phyloP scores from a whole-genome alignment of 306 rosid genomes.

The Lithocarpus polystachyus region DNA sequence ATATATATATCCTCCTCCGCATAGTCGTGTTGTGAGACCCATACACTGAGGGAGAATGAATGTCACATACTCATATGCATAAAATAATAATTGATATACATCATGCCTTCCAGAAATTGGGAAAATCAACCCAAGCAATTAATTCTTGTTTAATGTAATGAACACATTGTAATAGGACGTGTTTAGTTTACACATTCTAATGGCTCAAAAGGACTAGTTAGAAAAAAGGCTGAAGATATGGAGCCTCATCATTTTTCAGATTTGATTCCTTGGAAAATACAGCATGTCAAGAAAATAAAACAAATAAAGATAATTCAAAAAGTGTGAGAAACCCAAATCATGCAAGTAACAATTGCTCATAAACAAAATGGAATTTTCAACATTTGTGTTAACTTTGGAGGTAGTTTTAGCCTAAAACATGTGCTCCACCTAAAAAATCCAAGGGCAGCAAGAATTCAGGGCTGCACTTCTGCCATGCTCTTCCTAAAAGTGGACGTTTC shows the following conservation, averaged over 20 bases:
- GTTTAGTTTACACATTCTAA: neutral
- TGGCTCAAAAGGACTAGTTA: neutral
- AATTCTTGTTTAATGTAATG: too few relatives aligned
- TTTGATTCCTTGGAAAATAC: constrained; percentile 8
- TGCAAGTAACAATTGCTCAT: constrained; percentile 11
- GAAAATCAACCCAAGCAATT: too few relatives aligned
- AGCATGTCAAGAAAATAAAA: constrained; percentile 1
- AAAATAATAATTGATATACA: too few relatives aligned
- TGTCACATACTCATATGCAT: too few relatives aligned
- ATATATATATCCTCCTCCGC: too few relatives aligned
- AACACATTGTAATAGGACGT: neutral
- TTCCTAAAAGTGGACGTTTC: constrained; percentile 4
- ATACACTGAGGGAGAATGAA: too few relatives aligned
- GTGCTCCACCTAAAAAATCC: constrained; percentile 24
- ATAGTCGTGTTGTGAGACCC: too few relatives aligned
- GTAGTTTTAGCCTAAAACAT: neutral
- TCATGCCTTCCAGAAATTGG: too few relatives aligned
- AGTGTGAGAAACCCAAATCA: constrained; percentile 10
- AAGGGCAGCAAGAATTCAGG: constrained; percentile 14
- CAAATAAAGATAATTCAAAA: neutral
- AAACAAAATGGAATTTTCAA: constrained; percentile 9
- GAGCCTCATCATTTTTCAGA: neutral
- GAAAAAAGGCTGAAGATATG: neutral
- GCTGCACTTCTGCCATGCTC: constrained; percentile 21
- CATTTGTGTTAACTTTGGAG: constrained; percentile 12